A percentile compares a stretch with the other conserved stretches of the same genome.
phyloP scores from a whole-genome alignment of 176 grass and related monocot genomes.

The Avena eriantha region DNA sequence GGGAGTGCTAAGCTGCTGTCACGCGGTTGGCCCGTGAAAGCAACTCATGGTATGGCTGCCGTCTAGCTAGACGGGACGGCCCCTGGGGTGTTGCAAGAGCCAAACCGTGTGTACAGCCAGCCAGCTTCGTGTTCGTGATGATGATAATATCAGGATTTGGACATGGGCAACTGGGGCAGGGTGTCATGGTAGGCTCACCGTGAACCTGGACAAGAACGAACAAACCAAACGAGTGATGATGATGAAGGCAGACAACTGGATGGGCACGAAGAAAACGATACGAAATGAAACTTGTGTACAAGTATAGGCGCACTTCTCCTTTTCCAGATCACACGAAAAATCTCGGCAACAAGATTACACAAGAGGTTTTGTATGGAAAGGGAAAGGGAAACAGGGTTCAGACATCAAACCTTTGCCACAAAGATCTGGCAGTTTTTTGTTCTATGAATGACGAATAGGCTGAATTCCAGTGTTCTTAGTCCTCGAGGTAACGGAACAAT shows the following conservation, averaged over 20 bases:
- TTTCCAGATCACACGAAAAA: neutral
- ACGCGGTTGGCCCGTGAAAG: conserved; percentile 48
- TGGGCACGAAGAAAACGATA: neutral
- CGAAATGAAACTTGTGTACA: neutral
- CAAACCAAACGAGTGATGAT: neutral
- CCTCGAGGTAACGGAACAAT: neutral
- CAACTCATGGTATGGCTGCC: conserved; percentile 10
- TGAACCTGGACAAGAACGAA: neutral
- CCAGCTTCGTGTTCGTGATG: neutral
- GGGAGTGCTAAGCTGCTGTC: conserved; percentile 30
- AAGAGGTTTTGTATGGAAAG: neutral
- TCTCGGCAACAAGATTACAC: neutral
- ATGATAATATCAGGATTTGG: conserved; percentile 31
- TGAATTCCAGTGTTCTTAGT: conserved; percentile 14
- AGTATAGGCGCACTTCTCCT: neutral
- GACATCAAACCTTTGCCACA: neutral
- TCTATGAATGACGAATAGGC: neutral
- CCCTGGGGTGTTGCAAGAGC: conserved; percentile 39
- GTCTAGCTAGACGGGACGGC: neutral
- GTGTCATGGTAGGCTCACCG: conserved; percentile 28
- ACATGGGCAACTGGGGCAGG: conserved; percentile 41
- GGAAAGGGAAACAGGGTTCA: neutral
- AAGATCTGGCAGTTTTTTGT: neutral
- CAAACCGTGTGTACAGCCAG: neutral
- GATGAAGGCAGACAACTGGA: neutral